Conservation (phyloP, 306 rosid species). For the Cajanus cajan region DNA sequence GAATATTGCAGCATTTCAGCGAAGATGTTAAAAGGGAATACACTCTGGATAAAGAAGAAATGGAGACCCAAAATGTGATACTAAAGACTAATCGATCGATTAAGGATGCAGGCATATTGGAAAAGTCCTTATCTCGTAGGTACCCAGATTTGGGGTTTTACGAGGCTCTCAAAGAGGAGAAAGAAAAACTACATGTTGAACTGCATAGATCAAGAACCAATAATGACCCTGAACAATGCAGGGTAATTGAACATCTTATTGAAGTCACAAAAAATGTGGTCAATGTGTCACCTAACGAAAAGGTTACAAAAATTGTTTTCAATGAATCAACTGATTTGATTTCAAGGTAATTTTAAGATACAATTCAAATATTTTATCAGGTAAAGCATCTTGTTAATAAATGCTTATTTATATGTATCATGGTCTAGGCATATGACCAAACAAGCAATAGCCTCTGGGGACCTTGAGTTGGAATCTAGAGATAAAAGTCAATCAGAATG, state of each 20-base stretch:
- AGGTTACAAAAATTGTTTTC: conserved; percentile 23
- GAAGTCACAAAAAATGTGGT: conserved; percentile 38
- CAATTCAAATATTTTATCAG: neutral
- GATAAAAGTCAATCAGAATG: conserved; percentile 26
- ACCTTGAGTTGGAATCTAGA: neutral
- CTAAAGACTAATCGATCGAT: conserved; percentile 33
- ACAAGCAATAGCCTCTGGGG: neutral
- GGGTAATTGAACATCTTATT: conserved; percentile 44
- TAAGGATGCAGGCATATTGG: conserved; percentile 35
- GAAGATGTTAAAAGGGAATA: conserved; percentile 42
- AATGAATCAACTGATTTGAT: neutral
- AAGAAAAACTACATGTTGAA: conserved; percentile 35
- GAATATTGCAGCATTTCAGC: conserved; percentile 25
- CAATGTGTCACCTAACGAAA: conserved; percentile 19
- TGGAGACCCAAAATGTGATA: conserved; percentile 36
- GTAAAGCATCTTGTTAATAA: neutral
- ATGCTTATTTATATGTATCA: neutral
- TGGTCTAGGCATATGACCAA: neutral
- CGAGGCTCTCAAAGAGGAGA: conserved; percentile 47
- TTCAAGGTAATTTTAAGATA: conserved; percentile 1
- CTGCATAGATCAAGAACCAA: conserved; percentile 29
- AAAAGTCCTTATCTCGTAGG: conserved; percentile 35
- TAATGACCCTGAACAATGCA: conserved; percentile 32
- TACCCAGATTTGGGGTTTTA: conserved; percentile 39
- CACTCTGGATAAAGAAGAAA: conserved; percentile 41